Conservation (phyloP, 179 eudicot species). For the Silene vulgaris region DNA sequence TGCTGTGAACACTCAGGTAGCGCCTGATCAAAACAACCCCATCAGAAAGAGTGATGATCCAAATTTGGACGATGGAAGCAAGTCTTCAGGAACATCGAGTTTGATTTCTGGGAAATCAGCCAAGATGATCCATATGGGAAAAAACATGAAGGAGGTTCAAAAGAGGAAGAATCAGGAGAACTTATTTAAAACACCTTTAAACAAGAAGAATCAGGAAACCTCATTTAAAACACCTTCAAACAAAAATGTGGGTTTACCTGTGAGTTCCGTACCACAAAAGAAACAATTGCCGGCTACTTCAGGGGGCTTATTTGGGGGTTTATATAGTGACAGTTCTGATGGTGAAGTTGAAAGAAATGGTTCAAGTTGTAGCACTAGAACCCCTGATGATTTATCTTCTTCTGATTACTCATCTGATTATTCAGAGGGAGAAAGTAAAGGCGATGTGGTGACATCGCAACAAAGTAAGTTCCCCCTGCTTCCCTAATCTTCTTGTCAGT, state of each 20-base stretch:
- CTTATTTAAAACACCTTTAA: conserved; percentile 17
- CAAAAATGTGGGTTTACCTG: conserved; percentile 23
- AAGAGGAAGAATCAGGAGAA: conserved; percentile 20
- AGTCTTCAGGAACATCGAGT: conserved; percentile 22
- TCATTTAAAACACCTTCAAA: conserved; percentile 15
- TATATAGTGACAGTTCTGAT: conserved; percentile 49
- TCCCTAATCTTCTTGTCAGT: conserved; percentile 3
- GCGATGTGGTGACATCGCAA: conserved; percentile 30
- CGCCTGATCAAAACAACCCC: neutral
- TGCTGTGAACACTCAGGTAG: too few species aligned
- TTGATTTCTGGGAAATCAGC: conserved; percentile 21
- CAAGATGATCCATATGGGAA: conserved; percentile 13
- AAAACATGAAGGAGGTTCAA: conserved; percentile 26
- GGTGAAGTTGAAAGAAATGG: conserved; percentile 26
- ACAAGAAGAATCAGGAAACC: too few species aligned
- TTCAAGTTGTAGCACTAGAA: conserved; percentile 44
- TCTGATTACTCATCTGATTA: conserved; percentile 48
- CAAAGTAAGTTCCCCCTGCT: conserved; percentile 34
- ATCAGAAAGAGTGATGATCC: too few species aligned
- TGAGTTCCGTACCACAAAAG: conserved; percentile 27
- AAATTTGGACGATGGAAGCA: neutral
- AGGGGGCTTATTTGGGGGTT: conserved; percentile 45
- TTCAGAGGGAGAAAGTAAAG: conserved; percentile 44
- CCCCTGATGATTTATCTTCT: conserved; percentile 43
- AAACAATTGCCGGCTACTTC: conserved; percentile 41